A percentile compares a stretch with the other conserved stretches of the same genome.
phyloP scores from a whole-genome alignment of 2,329 filamentous ascomycete genomes.

The Balansia obtecta region DNA sequence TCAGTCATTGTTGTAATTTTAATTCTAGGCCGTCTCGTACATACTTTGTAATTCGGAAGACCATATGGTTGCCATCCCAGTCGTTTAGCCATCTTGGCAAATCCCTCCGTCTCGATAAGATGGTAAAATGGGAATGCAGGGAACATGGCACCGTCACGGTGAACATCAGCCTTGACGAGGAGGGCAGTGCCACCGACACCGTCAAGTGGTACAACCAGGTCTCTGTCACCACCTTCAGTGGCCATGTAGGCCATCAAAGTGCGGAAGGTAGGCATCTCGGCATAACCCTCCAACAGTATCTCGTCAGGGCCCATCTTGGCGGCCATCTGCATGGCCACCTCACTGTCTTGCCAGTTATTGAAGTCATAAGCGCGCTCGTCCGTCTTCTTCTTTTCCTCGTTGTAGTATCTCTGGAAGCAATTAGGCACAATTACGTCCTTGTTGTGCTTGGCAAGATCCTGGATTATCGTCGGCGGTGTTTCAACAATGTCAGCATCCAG shows the following conservation, averaged over 20 bases:
- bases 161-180: slow-evolving; percentile 91
- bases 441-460: slow-evolving; percentile 79
- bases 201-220: slow-evolving; percentile 63
- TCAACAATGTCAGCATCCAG: slow-evolving; percentile 87
- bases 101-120: slow-evolving; percentile 94
- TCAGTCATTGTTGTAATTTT: background rate
- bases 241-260: slow-evolving; percentile 80
- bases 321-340: slow-evolving; percentile 62
- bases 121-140: slow-evolving; percentile 94
- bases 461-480: slow-evolving; percentile 71
- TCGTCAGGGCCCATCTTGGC: slow-evolving; percentile 80
- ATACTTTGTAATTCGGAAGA: slow-evolving; percentile 93
- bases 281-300: slow-evolving; percentile 85
- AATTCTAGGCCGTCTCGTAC: slow-evolving; percentile 18
- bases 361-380: slow-evolving; percentile 84
- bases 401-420: slow-evolving; percentile 79
- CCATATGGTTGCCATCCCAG: slow-evolving; percentile 77
- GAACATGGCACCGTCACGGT: slow-evolving; percentile 97
- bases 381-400: slow-evolving; percentile 54
- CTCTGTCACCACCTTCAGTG: slow-evolving; percentile 40
- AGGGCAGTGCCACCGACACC: slow-evolving; percentile 89
- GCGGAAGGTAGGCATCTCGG: slow-evolving; percentile 84
- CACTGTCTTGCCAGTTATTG: slow-evolving; percentile 94
- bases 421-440: slow-evolving; percentile 91
- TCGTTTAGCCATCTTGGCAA: slow-evolving; percentile 90